Conservation (phyloP, 2,329 filamentous ascomycete species). For the Diaporthe vexans region DNA sequence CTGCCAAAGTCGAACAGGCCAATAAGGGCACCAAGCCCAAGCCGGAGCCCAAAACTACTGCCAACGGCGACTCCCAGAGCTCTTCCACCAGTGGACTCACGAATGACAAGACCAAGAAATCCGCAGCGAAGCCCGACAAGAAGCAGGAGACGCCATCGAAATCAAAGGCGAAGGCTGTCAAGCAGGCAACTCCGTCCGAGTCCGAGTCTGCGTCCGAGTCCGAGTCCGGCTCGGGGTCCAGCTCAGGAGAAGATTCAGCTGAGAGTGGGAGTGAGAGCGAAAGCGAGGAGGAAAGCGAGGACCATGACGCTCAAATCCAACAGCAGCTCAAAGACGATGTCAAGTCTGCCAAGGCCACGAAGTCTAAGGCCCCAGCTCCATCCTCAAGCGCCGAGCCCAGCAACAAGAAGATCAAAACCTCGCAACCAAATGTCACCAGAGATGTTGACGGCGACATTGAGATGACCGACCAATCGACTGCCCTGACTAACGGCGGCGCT, state of each 20-base stretch:
- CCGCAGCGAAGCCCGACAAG: slow-evolving; percentile 36
- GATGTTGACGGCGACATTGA: slow-evolving; percentile 41
- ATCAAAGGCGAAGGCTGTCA: slow-evolving; percentile 18
- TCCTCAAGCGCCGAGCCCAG: neutral
- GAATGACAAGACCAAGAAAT: slow-evolving; percentile 47
- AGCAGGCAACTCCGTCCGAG: slow-evolving; percentile 36
- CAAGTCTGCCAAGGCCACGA: slow-evolving; percentile 36
- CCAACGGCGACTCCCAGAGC: slow-evolving; percentile 43
- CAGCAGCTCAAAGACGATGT: slow-evolving; percentile 39
- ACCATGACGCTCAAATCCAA: slow-evolving; percentile 36
- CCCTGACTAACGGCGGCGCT: slow-evolving; percentile 43
- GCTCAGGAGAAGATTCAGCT: slow-evolving; percentile 41
- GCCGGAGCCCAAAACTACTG: slow-evolving; percentile 36
- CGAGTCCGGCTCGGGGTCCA: slow-evolving; percentile 28
- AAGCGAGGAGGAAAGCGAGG: slow-evolving; percentile 43
- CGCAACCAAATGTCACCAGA: neutral
- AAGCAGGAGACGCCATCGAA: slow-evolving; percentile 34
- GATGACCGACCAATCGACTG: slow-evolving; percentile 55
- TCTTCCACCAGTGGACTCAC: slow-evolving; percentile 46
- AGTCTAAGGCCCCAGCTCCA: slow-evolving; percentile 21
- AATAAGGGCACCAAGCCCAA: slow-evolving; percentile 42
- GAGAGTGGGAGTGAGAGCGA: slow-evolving; percentile 41
- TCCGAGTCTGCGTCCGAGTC: slow-evolving; percentile 30
- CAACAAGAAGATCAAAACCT: slow-evolving; percentile 38
- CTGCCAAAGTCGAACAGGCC: slow-evolving; percentile 34